Evolutionary conservation across 441 rosid species (phyloP).

Genomic region (Populus trichocarpa): DNA sequence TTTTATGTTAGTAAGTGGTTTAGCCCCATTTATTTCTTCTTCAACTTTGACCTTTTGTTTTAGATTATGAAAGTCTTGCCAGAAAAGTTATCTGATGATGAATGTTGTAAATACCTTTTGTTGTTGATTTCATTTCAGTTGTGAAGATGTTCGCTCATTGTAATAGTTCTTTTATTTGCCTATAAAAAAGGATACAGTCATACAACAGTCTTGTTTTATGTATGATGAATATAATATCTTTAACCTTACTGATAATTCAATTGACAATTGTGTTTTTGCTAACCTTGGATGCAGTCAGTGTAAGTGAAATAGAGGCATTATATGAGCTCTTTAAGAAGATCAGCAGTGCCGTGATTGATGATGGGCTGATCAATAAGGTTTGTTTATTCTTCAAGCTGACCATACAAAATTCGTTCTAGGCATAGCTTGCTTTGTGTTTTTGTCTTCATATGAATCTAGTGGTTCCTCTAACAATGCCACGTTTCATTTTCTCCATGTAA

Average conservation of each 20-base stretch:
- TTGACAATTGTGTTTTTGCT: conserved; percentile 17
- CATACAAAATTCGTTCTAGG: not conserved
- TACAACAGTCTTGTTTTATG: not conserved
- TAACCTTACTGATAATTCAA: conserved; percentile 6
- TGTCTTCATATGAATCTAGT: conserved; percentile 6
- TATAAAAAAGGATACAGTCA: not conserved
- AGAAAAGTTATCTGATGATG: not conserved
- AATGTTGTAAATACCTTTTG: not conserved
- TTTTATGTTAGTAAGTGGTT: not conserved
- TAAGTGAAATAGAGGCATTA: conserved; percentile 97
- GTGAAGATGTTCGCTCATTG: not conserved
- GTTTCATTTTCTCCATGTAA: not conserved
- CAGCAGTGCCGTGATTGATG: conserved; percentile 97
- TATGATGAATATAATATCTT: not conserved
- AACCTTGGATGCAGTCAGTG: conserved; percentile 66
- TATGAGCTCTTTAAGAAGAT: conserved; percentile 98
- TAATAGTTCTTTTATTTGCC: not conserved
- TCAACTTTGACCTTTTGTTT: not conserved
- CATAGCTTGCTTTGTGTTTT: not conserved
- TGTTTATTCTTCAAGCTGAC: not conserved
- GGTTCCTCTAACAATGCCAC: not conserved
- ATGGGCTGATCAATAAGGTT: conserved; percentile 94
- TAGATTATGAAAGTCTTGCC: not conserved
- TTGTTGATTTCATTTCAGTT: not conserved
- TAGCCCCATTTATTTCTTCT: not conserved